Base-by-base conservation (phyloP, 2,329 filamentous ascomycete species). In the Trichoderma koningii region DNA sequence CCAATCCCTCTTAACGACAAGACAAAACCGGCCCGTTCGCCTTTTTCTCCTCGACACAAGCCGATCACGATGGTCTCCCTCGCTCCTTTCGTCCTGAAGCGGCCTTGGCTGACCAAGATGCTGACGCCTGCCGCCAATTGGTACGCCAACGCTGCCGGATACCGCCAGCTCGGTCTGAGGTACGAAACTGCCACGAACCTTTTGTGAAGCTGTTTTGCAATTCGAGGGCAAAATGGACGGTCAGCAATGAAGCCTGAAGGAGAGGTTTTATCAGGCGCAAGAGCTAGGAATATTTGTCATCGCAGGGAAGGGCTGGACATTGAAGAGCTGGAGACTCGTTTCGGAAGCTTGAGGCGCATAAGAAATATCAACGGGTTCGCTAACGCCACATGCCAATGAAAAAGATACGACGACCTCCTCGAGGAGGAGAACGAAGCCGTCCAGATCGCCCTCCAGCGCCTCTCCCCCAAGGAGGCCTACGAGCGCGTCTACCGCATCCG, bases 401-500 rank as follows among this genome's bases (percentile, higher is more conserved):
- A 66, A 77, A 98, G 95, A 80, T 88, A 89, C 85, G 95, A 99
- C 81, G 95, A 99, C 78, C 82, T 99, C 77, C 91, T 97, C 77
- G 87, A 91, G 77, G 95, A 99, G 81, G 95, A 99, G 83, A 90
- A 86, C 83, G 91, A 95, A 74, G 81, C 84, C 66, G 92, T 97
- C 74, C 89, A 95, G 80, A 86, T 89, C 73, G 95, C 95, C 69
- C 86, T 99, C 75, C 91, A 91, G 86, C 92, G 95, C 78, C 90
- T 99, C 68, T 87, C 91, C 66, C 86, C 92, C 74, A 92, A 96
- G 84, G 92, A 95, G 78, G 86, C 89, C 74, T 98, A 98, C 83
- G 95, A 99, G 83, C 94, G 95, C 78, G 88, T 98, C 78, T 99
- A 93, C 89, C 93, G 95, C 76, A 87, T 99, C 80, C 92, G 95